Evolutionary conservation across 495 filamentous ascomycete genomes (phyloP), one percentile per base, ranked within the genome.

Genomic region (Amphirosellinia nigrospora): DNA sequence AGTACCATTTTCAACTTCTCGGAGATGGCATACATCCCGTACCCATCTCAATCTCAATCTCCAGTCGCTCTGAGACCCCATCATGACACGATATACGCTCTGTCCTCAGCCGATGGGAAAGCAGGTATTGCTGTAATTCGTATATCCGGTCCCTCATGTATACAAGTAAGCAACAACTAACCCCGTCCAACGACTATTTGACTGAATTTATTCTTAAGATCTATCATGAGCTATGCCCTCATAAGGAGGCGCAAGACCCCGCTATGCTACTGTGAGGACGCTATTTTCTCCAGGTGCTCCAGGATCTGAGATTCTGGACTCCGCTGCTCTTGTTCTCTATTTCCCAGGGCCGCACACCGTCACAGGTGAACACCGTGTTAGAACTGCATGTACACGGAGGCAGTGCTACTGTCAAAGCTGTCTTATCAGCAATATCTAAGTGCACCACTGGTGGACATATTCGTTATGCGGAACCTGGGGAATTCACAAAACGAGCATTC

Each of bases 311-410:
- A 79, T 97, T 15, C 88, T 99, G 10, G 96, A 99, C 77, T 86
- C 95, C 4, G 86, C 87, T 46, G 92, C 96, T 4, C 78, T 99
- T 1, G 87, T 97, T 23, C 86, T 99, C n/a, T 93, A 91, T 80
- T 97, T 98, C 75, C 92, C 94, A 0, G 85, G 82, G 1, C 95
- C 96, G 0, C 86, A 89, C 56, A 96, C 94, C 0, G 93, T 91
- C 28, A 99, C 96, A 0, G 96, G 96, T 23, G 94, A 98, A 78
- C 93, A 97, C 73, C 73, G 85, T 98, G 1, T 86, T 99, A 23
- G 96, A 99, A 77, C 81, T 99, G 2, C 96, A 99, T 74, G 86
- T 98, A 41, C 96, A 99, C 73, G 96, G 96, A n/a, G 95, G 96
- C 0, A 86, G 89, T 0, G 96, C 96, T 8, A 92, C 94, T 34